Base-by-base conservation (phyloP, 192 early-diverging fungal genomes). In the Podila horticola region DNA sequence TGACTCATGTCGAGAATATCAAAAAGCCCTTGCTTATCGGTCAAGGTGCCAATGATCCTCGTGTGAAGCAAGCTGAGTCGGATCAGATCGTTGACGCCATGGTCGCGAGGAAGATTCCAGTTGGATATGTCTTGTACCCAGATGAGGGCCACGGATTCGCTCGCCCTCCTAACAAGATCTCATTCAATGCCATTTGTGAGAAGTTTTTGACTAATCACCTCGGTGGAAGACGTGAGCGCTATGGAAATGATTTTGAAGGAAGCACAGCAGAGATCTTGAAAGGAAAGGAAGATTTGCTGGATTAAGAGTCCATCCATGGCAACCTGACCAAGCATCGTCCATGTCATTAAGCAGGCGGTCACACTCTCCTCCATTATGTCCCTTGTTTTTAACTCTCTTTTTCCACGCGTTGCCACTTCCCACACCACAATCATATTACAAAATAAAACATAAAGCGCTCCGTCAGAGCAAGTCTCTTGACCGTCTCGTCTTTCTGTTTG, bases 81-180 rank as follows among this genome's bases (percentile, higher is more conserved):
- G 84, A 85, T 61, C 84, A 85, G 58, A 85, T 85, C 26, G 83
- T 85, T 34, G 28, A 76, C 0, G 73, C 83, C 0, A 81, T 85
- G 64, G 52, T 62, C 1, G 64, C 58, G 7, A 85, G 76, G 5
- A 64, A 62, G 4, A 79, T 75, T 33, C 64, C 67, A 29, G 84
- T 85, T 11, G 66, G 64, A 30, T 85, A 85, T 19, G 76, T 85
- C 33, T 60, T 85, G 36, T 85, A 49, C 64, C 62, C 82, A 8
- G 77, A 85, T 64, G 84, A 85, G 64, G 84, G 84, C 15, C 84
- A 85, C 22, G 75, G 84, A 57, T 85, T 85, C 69, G 57, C 52
- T 48, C 66, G 74, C 48, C 84, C 84, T 31, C 58, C 69, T n/a
- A 85, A 85, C 61, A 70, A 38, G 19, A 85, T 85, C 58, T 57